Conservation (phyloP, 371 early-diverging fungal species). For the Lichtheimia corymbifera region DNA sequence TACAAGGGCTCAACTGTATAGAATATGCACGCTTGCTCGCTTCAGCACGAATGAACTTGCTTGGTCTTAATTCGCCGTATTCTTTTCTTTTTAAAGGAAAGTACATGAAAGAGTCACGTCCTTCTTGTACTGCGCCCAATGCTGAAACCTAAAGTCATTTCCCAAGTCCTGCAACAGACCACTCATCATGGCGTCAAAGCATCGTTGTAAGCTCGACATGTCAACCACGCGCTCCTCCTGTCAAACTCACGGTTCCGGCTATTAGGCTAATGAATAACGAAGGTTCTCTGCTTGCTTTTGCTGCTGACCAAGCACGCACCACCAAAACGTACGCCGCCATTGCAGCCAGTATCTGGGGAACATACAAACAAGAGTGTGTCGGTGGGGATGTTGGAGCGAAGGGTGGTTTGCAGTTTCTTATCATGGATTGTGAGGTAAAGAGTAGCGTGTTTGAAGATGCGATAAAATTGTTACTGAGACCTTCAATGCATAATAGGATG, state of each 20-base stretch:
- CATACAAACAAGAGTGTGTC: constrained; percentile 60
- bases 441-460: not conserved
- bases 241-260: not conserved
- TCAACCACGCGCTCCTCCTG: not conserved
- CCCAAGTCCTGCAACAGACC: constrained; percentile 20
- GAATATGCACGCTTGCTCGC: constrained; percentile 35
- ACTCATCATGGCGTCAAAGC: constrained; percentile 17
- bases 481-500: constrained; percentile 45
- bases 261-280: constrained; percentile 69
- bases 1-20: constrained; percentile 35
- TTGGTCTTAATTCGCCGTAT: constrained; percentile 32
- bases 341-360: constrained; percentile 78
- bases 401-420: constrained; percentile 51
- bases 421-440: constrained; percentile 65
- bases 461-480: not conserved
- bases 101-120: constrained; percentile 25
- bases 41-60: constrained; percentile 36
- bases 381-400: constrained; percentile 29
- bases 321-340: constrained; percentile 74
- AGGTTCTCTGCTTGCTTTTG: constrained; percentile 73
- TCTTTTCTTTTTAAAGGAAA: constrained; percentile 36
- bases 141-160: constrained; percentile 26
- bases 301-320: constrained; percentile 64
- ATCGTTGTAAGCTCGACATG: constrained; percentile 9
- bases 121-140: constrained; percentile 5